phyloP scores from a whole-genome alignment of 805 yeast species.

The Ogataea nakhonphanomensis region DNA sequence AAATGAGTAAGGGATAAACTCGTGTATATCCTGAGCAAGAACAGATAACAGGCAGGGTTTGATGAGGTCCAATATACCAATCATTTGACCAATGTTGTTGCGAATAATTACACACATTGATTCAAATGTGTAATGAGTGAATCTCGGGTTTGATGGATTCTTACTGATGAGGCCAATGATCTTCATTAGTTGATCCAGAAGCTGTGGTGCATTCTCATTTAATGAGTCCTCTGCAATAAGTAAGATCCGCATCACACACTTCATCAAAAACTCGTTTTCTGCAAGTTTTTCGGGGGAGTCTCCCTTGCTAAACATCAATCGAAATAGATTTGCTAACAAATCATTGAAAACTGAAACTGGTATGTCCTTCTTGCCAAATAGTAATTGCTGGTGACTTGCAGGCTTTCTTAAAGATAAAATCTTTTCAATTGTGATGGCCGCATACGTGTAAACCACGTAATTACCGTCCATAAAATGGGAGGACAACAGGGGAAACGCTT shows the following conservation, averaged over 20 bases:
- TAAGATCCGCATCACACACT: constrained; percentile 78
- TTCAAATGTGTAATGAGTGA: constrained; percentile 88
- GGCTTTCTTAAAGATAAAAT: constrained; percentile 72
- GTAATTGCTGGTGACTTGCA: constrained; percentile 48
- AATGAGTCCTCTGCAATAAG: constrained; percentile 68
- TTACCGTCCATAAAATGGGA: constrained; percentile 61
- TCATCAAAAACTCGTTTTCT: constrained; percentile 92
- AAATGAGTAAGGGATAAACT: constrained; percentile 88
- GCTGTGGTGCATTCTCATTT: constrained; percentile 41
- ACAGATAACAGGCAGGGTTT: constrained; percentile 67
- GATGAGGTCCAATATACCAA: constrained; percentile 45
- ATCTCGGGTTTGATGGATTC: constrained; percentile 94
- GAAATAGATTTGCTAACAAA: constrained; percentile 62
- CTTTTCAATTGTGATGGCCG: constrained; percentile 90
- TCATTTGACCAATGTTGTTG: constrained; percentile 36
- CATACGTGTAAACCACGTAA: constrained; percentile 86
- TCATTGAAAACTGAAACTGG: constrained; percentile 55
- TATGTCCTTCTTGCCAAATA: constrained; percentile 74
- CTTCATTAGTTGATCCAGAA: constrained; percentile 61
- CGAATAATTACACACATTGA: constrained; percentile 74
- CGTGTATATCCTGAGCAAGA: constrained; percentile 83
- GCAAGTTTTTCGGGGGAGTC: constrained; percentile 84
- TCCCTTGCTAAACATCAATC: constrained; percentile 56
- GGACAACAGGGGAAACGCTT: constrained; percentile 76
- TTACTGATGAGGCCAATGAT: constrained; percentile 70